Evolutionary conservation across 1,284 basidiomycete genomes (phyloP), one percentile per base, ranked within the genome.

Genomic region (Butyriboletus appendiculatus): DNA sequence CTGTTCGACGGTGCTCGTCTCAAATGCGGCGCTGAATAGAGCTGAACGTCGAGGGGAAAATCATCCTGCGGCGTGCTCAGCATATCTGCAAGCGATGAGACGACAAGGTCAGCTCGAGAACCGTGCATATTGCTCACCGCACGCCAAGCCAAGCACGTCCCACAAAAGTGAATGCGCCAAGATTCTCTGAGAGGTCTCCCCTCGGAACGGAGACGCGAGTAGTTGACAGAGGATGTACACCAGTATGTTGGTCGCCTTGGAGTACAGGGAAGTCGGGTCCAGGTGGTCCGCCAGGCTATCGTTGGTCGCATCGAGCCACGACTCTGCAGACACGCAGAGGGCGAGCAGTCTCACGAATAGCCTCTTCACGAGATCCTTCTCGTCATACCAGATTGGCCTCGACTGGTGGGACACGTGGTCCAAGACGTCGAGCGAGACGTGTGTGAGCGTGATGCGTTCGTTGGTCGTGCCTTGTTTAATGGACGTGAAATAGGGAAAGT

Each of bases 391-490:
- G 22, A 87, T 69, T 14, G 75, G 77, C 32, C 81, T 77, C 22
- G 82, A 77, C 37, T 75, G 75, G 58, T 67, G 65, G 8, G 80
- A 73, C 30, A 80, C 76, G 46, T 76, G 73, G 57, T 75, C 72
- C 46, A 87, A 73, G 48, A 85, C 71, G 28, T 82, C 76, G 46
- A 89, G 69, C 9, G 80, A 77, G 16, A 76, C 67, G 33, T 82
- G 77, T 2, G 79, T 78, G 52, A 88, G 70, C 48, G 73, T 76
- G 49, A 84, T 73, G 59, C 81, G 83, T 63, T 87, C 85, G 59
- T 81, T 76, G 58, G 82, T 73, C 9, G 76, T 75, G 82, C 85
- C 88, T 24, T 73, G 62, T 24, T 72, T 64, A 52, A 72, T 65
- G 61, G 69, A 42, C 68, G 71, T 33, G 76, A 76, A 40, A 72